Percentiles rank a stretch among this genome's conserved stretches.
Conservation (phyloP, 1,284 basidiomycete species). For the Tilletiopsis washingtonensis region DNA sequence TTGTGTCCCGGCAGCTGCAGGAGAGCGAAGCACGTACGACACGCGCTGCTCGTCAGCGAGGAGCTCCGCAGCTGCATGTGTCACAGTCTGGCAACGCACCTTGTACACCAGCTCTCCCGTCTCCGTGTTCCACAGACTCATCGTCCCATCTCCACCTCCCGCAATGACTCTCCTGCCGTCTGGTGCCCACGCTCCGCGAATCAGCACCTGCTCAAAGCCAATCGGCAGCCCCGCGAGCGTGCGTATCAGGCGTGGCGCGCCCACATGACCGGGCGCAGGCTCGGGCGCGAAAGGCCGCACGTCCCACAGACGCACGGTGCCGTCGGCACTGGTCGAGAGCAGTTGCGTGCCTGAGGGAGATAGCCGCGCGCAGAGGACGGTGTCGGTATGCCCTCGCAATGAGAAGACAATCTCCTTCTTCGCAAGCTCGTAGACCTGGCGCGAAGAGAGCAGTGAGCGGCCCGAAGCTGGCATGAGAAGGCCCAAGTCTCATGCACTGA, state of each 20-base stretch:
- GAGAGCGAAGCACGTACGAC: neutral
- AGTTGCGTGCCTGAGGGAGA: conserved; percentile 43
- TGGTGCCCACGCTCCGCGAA: conserved; percentile 31
- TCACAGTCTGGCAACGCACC: conserved; percentile 1
- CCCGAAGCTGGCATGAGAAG: no score
- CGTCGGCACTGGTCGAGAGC: conserved; percentile 37
- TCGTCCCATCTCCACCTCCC: conserved; percentile 41
- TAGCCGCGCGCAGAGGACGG: conserved; percentile 32
- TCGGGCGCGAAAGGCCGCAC: conserved; percentile 46
- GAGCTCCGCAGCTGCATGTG: neutral
- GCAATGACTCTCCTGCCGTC: conserved; percentile 36
- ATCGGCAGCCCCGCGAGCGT: conserved; percentile 37
- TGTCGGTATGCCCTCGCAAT: conserved; percentile 35
- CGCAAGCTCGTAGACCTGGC: conserved; percentile 31
- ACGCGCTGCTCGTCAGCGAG: no score
- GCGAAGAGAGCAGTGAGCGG: no score
- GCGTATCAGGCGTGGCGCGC: conserved; percentile 30
- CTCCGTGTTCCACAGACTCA: conserved; percentile 38
- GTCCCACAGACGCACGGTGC: conserved; percentile 44
- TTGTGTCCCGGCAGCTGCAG: neutral
- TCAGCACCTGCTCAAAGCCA: conserved; percentile 42
- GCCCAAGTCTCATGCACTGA: no score
- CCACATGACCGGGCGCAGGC: conserved; percentile 18
- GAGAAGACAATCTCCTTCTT: conserved; percentile 29
- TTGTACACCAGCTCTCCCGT: conserved; percentile 37